Base-by-base conservation (phyloP, 768 basidiomycete species). In the Kwoniella bestiolae region DNA sequence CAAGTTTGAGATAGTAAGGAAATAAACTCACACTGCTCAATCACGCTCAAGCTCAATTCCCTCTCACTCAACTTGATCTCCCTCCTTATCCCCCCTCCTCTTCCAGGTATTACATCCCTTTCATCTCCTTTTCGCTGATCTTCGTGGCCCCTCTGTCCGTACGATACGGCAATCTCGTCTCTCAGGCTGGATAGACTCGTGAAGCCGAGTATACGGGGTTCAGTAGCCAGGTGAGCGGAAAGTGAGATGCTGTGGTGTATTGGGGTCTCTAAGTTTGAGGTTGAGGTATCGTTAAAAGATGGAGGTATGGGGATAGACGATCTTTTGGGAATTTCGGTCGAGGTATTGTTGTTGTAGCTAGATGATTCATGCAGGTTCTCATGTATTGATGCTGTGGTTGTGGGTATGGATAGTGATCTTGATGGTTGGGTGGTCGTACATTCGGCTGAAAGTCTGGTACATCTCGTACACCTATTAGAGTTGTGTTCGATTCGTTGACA, bases 201-300 rank as follows among this genome's bases (percentile, higher is more conserved):
- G 4, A 51, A 51, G 8, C 50, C 50, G 8, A 51, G 11, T 2
- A 51, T 51, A 51, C 50, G 50, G 29, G 50, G 50, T 26, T 51
- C 50, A 11, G 50, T 51, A 51, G 50, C 50, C 18, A 51, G 28
- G 25, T 51, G 50, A 8, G 50, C 50, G 21, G 50, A 51, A 28
- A 51, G 50, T 51, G 50, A 51, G 2, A 51, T 51, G 12, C 28
- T 51, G 21, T 7, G 7, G 8, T 51, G 14, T 11, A 21, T 47
- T 7, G 23, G 14, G 6, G 45, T 11, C 23, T 41, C 18, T 7
- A 18, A 41, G 38, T 11, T 21, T 5, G n/a, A 9, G 23, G 45
- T 8, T 9, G 45, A 21, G 6, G 14, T 5, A 21, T 9, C 45
- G n/a, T n/a, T n/a, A n/a, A n/a, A n/a, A n/a, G n/a, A n/a, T n/a